A percentile compares a stretch with the other conserved stretches of the same genome.
Conservation (phyloP, 805 yeast species). For the Kluyveromyces starmeri region DNA sequence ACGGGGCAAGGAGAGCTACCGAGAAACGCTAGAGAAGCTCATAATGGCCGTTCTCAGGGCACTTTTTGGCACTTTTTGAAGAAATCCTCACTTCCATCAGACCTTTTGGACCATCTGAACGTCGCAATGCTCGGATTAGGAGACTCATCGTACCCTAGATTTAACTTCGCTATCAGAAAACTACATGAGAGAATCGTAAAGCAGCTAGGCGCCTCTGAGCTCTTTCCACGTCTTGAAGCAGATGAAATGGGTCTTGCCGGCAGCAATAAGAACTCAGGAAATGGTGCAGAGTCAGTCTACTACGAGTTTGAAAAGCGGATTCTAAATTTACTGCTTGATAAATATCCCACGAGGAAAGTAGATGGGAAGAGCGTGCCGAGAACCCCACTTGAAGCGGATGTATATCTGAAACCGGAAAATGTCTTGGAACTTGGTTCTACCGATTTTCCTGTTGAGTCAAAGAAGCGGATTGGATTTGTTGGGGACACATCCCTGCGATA, state of each 20-base stretch:
- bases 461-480: conserved; percentile 10
- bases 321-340: conserved; percentile 28
- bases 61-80: conserved; percentile 66
- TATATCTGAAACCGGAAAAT: conserved; percentile 23
- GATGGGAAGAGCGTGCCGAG: conserved; percentile 15
- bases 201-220: conserved; percentile 75
- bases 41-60: conserved; percentile 11
- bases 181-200: conserved; percentile 59
- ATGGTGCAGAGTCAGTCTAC: conserved; percentile 60
- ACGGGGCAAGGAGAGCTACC: conserved; percentile 96
- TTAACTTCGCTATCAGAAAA: conserved; percentile 80
- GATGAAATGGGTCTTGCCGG: conserved; percentile 81
- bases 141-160: conserved; percentile 83
- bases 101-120: conserved; percentile 50
- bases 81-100: conserved; percentile 52
- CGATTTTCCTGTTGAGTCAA: background rate
- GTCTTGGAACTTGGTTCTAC: conserved; percentile 11
- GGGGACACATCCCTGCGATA: conserved; percentile 15
- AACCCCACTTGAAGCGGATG: conserved; percentile 15
- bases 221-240: conserved; percentile 72
- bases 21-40: conserved; percentile 46
- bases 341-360: conserved; percentile 30
- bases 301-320: conserved; percentile 60
- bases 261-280: conserved; percentile 26
- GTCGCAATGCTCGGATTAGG: conserved; percentile 85